Percentiles rank a stretch among this genome's conserved stretches.
Evolutionary conservation across 495 filamentous ascomycete species (phyloP).

Genomic region (Articulospora tetracladia): DNA sequence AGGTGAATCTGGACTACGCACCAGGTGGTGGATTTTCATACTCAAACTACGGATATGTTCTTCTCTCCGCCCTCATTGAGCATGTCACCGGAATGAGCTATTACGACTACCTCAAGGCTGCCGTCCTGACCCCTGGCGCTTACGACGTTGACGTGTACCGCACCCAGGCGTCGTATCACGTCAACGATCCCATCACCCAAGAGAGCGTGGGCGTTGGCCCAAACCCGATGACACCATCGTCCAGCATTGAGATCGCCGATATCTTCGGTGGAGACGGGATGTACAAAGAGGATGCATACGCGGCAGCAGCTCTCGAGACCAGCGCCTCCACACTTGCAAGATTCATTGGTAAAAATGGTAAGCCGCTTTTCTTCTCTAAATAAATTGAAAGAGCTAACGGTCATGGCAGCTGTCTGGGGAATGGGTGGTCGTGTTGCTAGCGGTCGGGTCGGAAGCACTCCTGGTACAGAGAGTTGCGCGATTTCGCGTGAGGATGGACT

Average conservation of each 20-base stretch:
- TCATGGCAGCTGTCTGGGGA: not conserved
- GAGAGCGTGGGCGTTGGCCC: constrained; percentile 11
- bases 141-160: constrained; percentile 16
- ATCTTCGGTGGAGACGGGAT: constrained; percentile 21
- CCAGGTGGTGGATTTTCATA: constrained; percentile 11
- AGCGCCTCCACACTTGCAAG: constrained; percentile 12
- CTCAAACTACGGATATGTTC: constrained; percentile 22
- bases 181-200: constrained; percentile 17
- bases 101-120: constrained; percentile 10
- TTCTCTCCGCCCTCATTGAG: constrained; percentile 17
- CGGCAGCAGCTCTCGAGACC: not conserved
- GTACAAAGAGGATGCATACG: constrained; percentile 14
- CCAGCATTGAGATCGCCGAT: not conserved
- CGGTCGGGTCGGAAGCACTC: not conserved
- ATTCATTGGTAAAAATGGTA: constrained; percentile 19
- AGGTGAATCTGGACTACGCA: not conserved
- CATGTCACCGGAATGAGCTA: constrained; percentile 11
- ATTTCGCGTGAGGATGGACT: constrained; percentile 2
- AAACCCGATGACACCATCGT: not conserved
- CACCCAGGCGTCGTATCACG: constrained; percentile 1
- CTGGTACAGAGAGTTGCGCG: not conserved
- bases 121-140: constrained; percentile 2
- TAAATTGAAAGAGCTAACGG: not conserved
- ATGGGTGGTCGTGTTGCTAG: not conserved
- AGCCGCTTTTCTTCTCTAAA: not conserved